phyloP scores from a whole-genome alignment of 768 basidiomycete species.

The Ramaria sp. region DNA sequence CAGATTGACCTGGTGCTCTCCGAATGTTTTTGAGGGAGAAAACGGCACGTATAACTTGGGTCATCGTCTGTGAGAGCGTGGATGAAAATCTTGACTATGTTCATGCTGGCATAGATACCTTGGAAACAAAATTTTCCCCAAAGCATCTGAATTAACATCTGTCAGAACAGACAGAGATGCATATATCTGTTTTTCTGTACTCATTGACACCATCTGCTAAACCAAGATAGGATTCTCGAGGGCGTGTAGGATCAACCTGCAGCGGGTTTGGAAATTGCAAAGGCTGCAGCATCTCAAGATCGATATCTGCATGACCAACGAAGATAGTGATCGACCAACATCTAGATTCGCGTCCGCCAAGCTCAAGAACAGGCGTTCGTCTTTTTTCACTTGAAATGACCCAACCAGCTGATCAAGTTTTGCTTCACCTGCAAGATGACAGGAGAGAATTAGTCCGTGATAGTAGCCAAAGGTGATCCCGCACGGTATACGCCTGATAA shows the following conservation, averaged over 20 bases:
- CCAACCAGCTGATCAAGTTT: constrained; percentile 19
- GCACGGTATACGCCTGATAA: background rate
- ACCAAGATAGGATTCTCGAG: constrained; percentile 20
- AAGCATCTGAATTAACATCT: background rate
- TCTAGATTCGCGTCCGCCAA: constrained; percentile 30
- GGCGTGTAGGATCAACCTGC: constrained; percentile 29
- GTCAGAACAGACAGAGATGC: background rate
- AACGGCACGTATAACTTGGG: constrained; percentile 33
- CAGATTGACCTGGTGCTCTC: constrained; percentile 28
- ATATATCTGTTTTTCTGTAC: constrained; percentile 12
- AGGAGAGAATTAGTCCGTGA: constrained; percentile 21
- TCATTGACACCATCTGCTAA: constrained; percentile 29
- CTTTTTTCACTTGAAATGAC: constrained; percentile 18
- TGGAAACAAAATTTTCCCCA: background rate
- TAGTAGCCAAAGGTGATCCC: background rate
- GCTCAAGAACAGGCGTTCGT: constrained; percentile 26
- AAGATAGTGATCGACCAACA: constrained; percentile 19
- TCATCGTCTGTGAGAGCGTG: constrained; percentile 1
- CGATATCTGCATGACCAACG: background rate
- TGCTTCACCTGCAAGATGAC: constrained; percentile 27
- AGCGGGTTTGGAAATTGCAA: constrained; percentile 31
- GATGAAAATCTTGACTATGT: background rate
- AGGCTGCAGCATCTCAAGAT: constrained; percentile 18
- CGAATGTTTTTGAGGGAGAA: constrained; percentile 33
- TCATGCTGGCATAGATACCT: background rate